Conservation (phyloP, 2,329 filamentous ascomycete species). For the Podosphaera leucotricha region DNA sequence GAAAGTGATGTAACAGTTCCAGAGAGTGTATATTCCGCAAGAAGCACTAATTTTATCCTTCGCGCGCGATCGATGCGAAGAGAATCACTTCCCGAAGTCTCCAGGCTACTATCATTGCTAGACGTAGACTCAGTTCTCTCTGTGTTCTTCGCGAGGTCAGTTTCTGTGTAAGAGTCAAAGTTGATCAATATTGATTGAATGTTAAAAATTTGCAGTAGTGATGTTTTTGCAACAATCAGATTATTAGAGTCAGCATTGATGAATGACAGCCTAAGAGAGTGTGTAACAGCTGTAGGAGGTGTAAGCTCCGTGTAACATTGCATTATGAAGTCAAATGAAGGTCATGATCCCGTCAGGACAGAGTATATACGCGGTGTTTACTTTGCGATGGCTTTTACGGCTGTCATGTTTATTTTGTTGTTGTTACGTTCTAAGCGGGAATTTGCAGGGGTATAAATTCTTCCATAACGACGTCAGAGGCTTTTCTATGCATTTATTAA, state of each 20-base stretch:
- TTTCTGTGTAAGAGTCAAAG: conserved; percentile 16
- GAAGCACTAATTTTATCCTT: conserved; percentile 57
- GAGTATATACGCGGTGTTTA: neutral
- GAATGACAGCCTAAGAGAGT: conserved; percentile 62
- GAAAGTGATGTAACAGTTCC: conserved; percentile 69
- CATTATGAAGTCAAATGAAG: conserved; percentile 28
- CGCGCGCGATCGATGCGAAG: conserved; percentile 37
- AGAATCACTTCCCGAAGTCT: conserved; percentile 41
- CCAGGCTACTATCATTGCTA: conserved; percentile 36
- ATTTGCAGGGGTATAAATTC: neutral
- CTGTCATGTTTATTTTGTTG: neutral
- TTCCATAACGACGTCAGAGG: neutral
- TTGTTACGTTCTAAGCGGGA: neutral
- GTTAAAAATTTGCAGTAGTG: conserved; percentile 75
- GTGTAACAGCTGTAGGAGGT: conserved; percentile 80
- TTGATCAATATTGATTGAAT: conserved; percentile 44
- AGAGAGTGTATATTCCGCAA: conserved; percentile 62
- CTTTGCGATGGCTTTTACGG: neutral
- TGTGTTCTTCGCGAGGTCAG: conserved; percentile 18
- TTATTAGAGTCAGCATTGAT: conserved; percentile 54
- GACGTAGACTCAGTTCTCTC: conserved; percentile 25
- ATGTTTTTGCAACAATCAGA: conserved; percentile 77
- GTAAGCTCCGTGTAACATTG: conserved; percentile 95
- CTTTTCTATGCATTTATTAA: neutral
- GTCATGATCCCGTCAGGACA: conserved; percentile 3